phyloP scores from a whole-genome alignment of 495 filamentous ascomycete genomes.

The Melanomma pulvis-pyrius region DNA sequence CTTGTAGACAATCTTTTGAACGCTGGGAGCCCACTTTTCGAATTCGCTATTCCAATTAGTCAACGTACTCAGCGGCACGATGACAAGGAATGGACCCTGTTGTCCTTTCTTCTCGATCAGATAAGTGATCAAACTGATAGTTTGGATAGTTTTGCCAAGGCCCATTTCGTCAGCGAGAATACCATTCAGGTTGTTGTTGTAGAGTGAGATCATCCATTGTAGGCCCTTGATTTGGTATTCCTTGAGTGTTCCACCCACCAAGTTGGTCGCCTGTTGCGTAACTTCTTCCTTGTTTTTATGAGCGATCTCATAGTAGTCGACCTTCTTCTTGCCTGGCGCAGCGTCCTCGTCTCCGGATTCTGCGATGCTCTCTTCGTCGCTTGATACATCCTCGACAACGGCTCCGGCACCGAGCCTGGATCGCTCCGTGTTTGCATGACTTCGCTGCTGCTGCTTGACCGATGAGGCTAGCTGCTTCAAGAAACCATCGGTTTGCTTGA shows the following conservation, averaged over 20 bases:
- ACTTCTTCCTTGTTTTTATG: slow-evolving; percentile 94
- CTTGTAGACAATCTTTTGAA: slow-evolving; percentile 91
- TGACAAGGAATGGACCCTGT: slow-evolving; percentile 91
- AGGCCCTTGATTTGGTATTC: slow-evolving; percentile 98
- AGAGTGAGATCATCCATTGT: slow-evolving; percentile 99
- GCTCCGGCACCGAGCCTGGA: slow-evolving; percentile 55
- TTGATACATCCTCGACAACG: slow-evolving; percentile 36
- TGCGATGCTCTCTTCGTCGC: slow-evolving; percentile 64
- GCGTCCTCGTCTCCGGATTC: slow-evolving; percentile 68
- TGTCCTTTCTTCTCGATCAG: slow-evolving; percentile 95
- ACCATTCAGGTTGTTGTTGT: slow-evolving; percentile 99
- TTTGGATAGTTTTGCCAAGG: slow-evolving; percentile 99
- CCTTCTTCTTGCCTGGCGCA: slow-evolving; percentile 67
- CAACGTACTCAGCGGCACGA: slow-evolving; percentile 88
- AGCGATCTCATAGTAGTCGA: slow-evolving; percentile 98
- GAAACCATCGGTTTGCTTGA: slow-evolving; percentile 96
- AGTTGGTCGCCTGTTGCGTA: slow-evolving; percentile 74
- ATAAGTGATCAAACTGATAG: slow-evolving; percentile 95
- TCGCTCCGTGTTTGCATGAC: slow-evolving; percentile 61
- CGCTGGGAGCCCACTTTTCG: slow-evolving; percentile 95
- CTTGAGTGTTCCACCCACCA: slow-evolving; percentile 90
- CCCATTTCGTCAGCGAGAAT: slow-evolving; percentile 99
- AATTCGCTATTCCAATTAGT: slow-evolving; percentile 99
- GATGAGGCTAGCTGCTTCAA: slow-evolving; percentile 91
- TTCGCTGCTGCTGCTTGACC: slow-evolving; percentile 88